Conservation (phyloP, 768 basidiomycete genomes). For the Pisolithus microcarpus region DNA sequence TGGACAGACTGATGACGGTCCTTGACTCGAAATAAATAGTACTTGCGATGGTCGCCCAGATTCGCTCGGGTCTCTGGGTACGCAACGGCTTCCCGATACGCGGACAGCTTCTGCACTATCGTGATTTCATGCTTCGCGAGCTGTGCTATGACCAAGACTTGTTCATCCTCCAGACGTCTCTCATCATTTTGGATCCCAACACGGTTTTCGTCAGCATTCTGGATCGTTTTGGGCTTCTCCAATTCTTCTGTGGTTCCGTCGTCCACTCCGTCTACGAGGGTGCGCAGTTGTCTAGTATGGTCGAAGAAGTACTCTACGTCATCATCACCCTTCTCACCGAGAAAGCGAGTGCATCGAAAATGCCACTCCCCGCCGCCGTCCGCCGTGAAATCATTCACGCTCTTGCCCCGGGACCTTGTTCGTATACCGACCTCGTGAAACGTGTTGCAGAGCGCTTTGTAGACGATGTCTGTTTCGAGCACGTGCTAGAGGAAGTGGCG, state of each 20-base stretch:
- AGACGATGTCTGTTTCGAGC: conserved; percentile 78
- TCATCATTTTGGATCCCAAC: conserved; percentile 73
- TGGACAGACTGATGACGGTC: no score
- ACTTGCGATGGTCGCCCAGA: conserved; percentile 87
- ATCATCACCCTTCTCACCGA: conserved; percentile 85
- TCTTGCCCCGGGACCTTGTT: conserved; percentile 78
- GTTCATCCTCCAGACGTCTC: conserved; percentile 79
- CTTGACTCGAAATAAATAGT: conserved; percentile 36
- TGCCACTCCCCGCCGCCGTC: conserved; percentile 57
- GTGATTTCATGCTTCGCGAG: conserved; percentile 93
- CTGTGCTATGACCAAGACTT: conserved; percentile 95
- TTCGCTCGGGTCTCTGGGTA: conserved; percentile 93
- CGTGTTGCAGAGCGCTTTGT: conserved; percentile 84
- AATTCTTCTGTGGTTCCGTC: conserved; percentile 66
- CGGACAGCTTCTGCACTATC: conserved; percentile 91
- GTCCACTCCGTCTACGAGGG: conserved; percentile 58
- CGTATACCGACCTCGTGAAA: conserved; percentile 87
- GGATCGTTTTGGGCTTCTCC: conserved; percentile 78
- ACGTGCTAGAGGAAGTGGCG: conserved; percentile 70
- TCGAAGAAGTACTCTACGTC: conserved; percentile 86
- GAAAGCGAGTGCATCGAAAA: conserved; percentile 61
- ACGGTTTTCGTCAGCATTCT: conserved; percentile 78
- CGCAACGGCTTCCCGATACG: conserved; percentile 95
- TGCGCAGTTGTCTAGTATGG: conserved; percentile 70
- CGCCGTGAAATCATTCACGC: conserved; percentile 86